phyloP scores from a whole-genome alignment of 1,284 basidiomycete genomes.

The Cutaneotrichosporon sp. region DNA sequence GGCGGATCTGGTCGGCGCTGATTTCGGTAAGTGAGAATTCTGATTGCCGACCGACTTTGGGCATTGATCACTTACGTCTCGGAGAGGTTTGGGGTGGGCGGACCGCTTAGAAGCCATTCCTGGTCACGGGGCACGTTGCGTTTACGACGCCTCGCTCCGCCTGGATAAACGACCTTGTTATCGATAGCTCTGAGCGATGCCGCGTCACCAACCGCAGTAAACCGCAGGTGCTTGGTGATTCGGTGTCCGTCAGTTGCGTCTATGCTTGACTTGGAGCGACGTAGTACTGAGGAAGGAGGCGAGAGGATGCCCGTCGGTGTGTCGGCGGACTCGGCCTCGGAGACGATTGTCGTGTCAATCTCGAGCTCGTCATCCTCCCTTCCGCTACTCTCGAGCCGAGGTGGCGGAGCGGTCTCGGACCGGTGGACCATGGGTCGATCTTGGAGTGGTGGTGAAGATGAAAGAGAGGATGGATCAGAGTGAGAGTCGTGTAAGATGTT shows the following conservation, averaged over 20 bases:
- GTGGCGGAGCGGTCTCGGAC: conserved; percentile 12
- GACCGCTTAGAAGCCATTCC: conserved; percentile 29
- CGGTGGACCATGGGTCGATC: neutral
- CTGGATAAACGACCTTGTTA: conserved; percentile 13
- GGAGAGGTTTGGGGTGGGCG: conserved; percentile 46
- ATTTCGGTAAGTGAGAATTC: conserved; percentile 4
- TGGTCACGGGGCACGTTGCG: conserved; percentile 38
- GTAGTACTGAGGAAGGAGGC: conserved; percentile 3
- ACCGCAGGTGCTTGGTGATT: conserved; percentile 21
- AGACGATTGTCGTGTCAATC: neutral
- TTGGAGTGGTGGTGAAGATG: neutral
- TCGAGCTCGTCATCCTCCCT: neutral
- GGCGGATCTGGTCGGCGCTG: conserved; percentile 52
- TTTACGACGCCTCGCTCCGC: conserved; percentile 10
- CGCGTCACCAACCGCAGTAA: conserved; percentile 11
- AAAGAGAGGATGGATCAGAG: neutral
- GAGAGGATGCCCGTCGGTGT: conserved; percentile 6
- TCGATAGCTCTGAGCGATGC: neutral
- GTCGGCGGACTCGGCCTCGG: conserved; percentile 9
- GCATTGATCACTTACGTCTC: conserved; percentile 44
- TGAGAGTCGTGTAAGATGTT: neutral
- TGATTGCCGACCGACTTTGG: conserved; percentile 1
- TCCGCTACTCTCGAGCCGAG: neutral
- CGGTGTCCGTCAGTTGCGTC: conserved; percentile 5
- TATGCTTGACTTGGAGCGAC: conserved; percentile 11